phyloP scores from a whole-genome alignment of 495 filamentous ascomycete species.

The Sporormia fimetaria region DNA sequence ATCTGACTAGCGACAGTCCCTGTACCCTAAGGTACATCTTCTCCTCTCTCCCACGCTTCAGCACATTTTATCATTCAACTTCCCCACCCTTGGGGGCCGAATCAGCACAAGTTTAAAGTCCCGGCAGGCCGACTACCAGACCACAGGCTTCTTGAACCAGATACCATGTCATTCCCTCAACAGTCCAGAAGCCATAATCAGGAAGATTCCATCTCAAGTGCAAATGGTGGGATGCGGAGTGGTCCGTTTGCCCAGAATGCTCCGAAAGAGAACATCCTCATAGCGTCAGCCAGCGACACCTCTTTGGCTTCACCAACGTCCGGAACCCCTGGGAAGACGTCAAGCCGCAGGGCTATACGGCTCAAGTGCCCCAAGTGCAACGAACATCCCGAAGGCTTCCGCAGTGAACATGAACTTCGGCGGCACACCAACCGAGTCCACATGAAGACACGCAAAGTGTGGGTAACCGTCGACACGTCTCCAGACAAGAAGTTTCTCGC shows the following conservation, averaged over 20 bases:
- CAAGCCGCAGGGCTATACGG: conserved; percentile 15
- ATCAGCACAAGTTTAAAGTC: too few species aligned
- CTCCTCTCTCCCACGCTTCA: background rate
- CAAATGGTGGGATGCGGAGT: conserved; percentile 13
- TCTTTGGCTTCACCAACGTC: conserved; percentile 20
- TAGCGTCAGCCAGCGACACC: conserved; percentile 11
- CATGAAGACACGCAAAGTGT: conserved; percentile 23
- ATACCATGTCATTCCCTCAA: too few species aligned
- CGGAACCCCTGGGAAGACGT: conserved; percentile 11
- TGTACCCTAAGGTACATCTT: background rate
- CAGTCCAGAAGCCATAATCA: too few species aligned
- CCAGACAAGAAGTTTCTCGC: conserved; percentile 22
- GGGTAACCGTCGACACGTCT: conserved; percentile 26
- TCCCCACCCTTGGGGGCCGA: too few species aligned
- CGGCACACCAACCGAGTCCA: conserved; percentile 25
- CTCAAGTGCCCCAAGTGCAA: conserved; percentile 22
- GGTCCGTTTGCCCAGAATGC: conserved; percentile 6
- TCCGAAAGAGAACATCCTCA: conserved; percentile 15
- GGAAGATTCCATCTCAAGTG: conserved; percentile 11
- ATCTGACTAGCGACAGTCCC: background rate
- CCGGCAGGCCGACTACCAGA: too few species aligned
- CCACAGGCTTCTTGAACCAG: too few species aligned
- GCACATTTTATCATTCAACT: background rate
- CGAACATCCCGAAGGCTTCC: conserved; percentile 27
- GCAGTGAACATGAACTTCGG: conserved; percentile 23